phyloP scores from a whole-genome alignment of 805 yeast genomes.

The Lachancea thermotolerans region DNA sequence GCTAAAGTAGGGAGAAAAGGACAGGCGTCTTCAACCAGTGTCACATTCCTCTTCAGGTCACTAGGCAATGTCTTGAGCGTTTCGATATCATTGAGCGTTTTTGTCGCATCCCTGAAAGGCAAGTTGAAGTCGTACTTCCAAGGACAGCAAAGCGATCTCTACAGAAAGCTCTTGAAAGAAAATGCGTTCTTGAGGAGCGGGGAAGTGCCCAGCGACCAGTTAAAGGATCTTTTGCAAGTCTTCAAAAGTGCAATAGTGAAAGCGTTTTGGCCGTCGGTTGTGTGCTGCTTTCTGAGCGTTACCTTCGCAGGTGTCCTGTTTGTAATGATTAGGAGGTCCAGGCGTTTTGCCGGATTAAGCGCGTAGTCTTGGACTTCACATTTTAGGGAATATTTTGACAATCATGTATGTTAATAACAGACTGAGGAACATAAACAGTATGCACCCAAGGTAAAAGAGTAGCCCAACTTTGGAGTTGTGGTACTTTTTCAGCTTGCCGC shows the following conservation, averaged over 20 bases:
- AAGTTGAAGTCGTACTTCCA: constrained; percentile 1
- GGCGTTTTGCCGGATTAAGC: not conserved
- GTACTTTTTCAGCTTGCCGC: constrained; percentile 28
- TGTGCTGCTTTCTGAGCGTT: constrained; percentile 5
- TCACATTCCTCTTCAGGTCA: constrained; percentile 38
- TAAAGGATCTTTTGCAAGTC: constrained; percentile 3
- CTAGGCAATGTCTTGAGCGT: constrained; percentile 40
- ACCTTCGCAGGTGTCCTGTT: constrained; percentile 3
- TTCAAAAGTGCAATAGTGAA: constrained; percentile 6
- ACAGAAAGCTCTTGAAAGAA: constrained; percentile 6
- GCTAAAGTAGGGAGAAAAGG: constrained; percentile 37
- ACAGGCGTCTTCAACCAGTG: constrained; percentile 41
- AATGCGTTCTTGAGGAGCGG: constrained; percentile 7
- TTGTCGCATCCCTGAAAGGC: constrained; percentile 6
- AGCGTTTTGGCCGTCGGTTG: constrained; percentile 8
- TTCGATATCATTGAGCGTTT: constrained; percentile 24
- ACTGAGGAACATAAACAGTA: constrained; percentile 27
- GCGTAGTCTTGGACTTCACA: constrained; percentile 15
- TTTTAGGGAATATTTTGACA: constrained; percentile 36
- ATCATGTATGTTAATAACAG: constrained; percentile 31
- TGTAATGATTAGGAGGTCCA: constrained; percentile 1
- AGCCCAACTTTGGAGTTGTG: constrained; percentile 28
- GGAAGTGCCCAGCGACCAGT: constrained; percentile 5
- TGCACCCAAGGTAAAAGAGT: constrained; percentile 23
- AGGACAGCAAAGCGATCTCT: constrained; percentile 7